phyloP scores from a whole-genome alignment of 345 rosid genomes.

The Syzygium grande region DNA sequence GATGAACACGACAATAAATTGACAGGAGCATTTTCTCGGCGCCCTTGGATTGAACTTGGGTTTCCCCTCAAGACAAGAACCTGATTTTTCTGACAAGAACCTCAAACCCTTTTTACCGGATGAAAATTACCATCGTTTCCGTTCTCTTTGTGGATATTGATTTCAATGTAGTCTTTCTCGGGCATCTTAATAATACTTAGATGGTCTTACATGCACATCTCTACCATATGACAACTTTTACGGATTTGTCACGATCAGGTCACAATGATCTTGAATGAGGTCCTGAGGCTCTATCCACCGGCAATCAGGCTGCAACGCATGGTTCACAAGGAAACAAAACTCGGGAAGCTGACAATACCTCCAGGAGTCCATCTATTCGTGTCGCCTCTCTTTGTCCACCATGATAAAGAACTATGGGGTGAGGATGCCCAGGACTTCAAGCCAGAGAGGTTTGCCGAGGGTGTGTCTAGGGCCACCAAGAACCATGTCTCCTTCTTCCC shows the following conservation, averaged over 20 bases:
- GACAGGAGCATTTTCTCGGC: background rate
- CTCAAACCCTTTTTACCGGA: too few species aligned
- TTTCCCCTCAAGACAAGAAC: background rate
- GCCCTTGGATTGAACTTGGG: background rate
- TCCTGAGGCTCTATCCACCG: constrained; percentile 6
- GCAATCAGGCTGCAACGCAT: background rate
- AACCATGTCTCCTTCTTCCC: constrained; percentile 1
- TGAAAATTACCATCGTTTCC: background rate
- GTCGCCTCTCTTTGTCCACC: constrained; percentile 3
- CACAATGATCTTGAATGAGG: constrained; percentile 9
- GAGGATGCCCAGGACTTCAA: constrained; percentile 8
- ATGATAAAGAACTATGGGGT: background rate
- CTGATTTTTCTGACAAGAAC: background rate
- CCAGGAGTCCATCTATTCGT: background rate
- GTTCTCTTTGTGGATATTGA: background rate
- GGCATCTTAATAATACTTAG: background rate
- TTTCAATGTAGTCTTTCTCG: background rate
- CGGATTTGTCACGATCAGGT: background rate
- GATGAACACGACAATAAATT: background rate
- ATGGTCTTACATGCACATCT: background rate
- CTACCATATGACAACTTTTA: background rate
- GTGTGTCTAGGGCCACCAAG: constrained; percentile 1
- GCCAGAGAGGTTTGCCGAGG: constrained; percentile 5
- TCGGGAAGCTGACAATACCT: background rate
- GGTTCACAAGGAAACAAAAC: background rate